phyloP scores from a whole-genome alignment of 2,329 filamentous ascomycete species.

The Calonectria fujianensis region DNA sequence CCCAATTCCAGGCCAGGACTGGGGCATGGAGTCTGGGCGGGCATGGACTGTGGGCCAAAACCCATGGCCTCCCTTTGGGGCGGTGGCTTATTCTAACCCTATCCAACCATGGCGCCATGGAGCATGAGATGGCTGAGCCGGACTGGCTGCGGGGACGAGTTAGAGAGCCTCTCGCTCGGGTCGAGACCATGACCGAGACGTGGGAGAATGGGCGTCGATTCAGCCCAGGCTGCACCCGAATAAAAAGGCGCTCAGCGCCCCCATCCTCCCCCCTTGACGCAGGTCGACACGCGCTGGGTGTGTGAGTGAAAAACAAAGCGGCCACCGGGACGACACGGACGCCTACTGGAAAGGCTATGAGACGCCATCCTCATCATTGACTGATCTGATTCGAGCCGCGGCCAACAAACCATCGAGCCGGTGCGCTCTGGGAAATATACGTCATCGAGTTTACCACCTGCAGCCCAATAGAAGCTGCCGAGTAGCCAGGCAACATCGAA shows the following conservation, averaged over 20 bases:
- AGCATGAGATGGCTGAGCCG: constrained; percentile 51
- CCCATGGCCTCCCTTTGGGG: constrained; percentile 47
- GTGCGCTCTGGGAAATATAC: constrained; percentile 39
- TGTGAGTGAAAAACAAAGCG: constrained; percentile 23
- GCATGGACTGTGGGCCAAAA: constrained; percentile 39
- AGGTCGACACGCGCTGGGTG: constrained; percentile 7
- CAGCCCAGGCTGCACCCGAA: constrained; percentile 27
- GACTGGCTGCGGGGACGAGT: constrained; percentile 49
- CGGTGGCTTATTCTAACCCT: constrained; percentile 51
- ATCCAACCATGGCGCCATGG: constrained; percentile 49
- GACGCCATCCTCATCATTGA: constrained; percentile 27
- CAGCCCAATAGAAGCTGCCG: constrained; percentile 29
- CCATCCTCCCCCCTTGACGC: not conserved
- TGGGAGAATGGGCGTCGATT: constrained; percentile 39
- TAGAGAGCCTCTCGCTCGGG: constrained; percentile 36
- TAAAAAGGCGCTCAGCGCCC: constrained; percentile 31
- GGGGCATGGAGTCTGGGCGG: constrained; percentile 40
- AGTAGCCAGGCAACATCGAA: constrained; percentile 24
- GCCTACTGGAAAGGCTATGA: constrained; percentile 32
- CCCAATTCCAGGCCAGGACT: constrained; percentile 48
- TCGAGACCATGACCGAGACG: constrained; percentile 38
- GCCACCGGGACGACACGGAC: constrained; percentile 9
- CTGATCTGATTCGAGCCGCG: constrained; percentile 41
- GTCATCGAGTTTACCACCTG: not conserved
- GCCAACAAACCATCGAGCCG: constrained; percentile 41